Base-by-base conservation (phyloP, 2,329 filamentous ascomycete genomes). In the Neofusicoccum ribis region DNA sequence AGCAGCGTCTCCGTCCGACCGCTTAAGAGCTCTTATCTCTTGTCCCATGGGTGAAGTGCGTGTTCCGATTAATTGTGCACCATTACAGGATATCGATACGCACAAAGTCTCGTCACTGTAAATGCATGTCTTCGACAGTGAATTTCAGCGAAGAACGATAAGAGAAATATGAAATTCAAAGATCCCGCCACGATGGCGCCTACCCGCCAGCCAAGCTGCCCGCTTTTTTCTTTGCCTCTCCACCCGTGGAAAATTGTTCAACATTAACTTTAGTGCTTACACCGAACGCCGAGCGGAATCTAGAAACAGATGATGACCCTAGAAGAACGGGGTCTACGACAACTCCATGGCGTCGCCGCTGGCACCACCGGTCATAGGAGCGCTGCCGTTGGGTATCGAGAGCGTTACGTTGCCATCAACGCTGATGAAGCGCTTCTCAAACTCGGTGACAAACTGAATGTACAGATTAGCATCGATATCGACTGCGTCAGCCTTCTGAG, bases 361-460 rank as follows among this genome's bases (percentile, higher is more conserved):
- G 11, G 63, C 23, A 31, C 27, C 63, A 36, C 67, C 65, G 41
- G 85, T 88, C 71, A 86, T 84, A 2, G 77, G 73, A 51, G 56
- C 63, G 37, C 66, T 66, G 43, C 85, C 88, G 72, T 86, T 84
- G 3, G 77, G 73, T 63, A 76, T 73, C 1, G 79, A 75, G 72
- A 98, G 88, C 67, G 89, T 91, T 34, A 97, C 94, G 27, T 82
- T 83, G 31, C 95, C 95, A 67, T 90, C 88, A 68, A 97, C 89
- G 68, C 93, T 92, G 76, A 99, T 97, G 69, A 99, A 88, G 46
- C 93, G 87, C 83, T 93, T 94, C 82, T 98, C 95, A 67, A 90
- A 96, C 69, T 96, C 91, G 65, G 85, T 81, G 50, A 99, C 92
- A 72, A 98, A 97, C 75, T 80, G 60, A 1, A 52, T n/a, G 31